Conservation (phyloP, 805 yeast genomes). For the Suhomyces kilbournensis region DNA sequence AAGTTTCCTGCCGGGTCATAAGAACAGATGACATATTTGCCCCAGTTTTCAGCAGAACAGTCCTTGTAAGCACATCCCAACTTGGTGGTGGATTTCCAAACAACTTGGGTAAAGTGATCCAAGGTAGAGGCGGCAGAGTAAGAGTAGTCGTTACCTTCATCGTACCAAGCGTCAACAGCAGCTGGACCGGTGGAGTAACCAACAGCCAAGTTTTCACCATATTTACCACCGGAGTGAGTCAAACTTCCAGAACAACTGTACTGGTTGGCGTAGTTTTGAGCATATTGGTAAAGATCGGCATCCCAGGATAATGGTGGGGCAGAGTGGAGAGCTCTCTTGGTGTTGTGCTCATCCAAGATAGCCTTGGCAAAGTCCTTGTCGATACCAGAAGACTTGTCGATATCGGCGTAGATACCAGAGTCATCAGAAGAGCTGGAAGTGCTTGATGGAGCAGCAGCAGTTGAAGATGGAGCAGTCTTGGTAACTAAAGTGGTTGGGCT, state of each 20-base stretch:
- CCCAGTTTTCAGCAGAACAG: slow-evolving; percentile 47
- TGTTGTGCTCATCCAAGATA: slow-evolving; percentile 62
- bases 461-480: slow-evolving; percentile 7
- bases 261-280: slow-evolving; percentile 41
- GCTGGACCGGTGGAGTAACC: slow-evolving; percentile 22
- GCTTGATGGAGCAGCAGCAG: slow-evolving; percentile 19
- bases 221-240: slow-evolving; percentile 36
- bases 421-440: slow-evolving; percentile 11
- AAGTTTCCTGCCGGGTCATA: slow-evolving; percentile 75
- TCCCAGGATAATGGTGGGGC: slow-evolving; percentile 58
- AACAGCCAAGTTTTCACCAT: slow-evolving; percentile 38
- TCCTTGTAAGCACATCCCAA: slow-evolving; percentile 72
- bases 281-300: slow-evolving; percentile 47
- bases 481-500: slow-evolving; percentile 11
- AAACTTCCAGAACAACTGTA: slow-evolving; percentile 24
- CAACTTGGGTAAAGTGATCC: slow-evolving; percentile 74
- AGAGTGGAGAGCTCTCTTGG: slow-evolving; percentile 50
- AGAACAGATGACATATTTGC: slow-evolving; percentile 68
- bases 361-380: slow-evolving; percentile 35
- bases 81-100: slow-evolving; percentile 62
- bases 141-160: slow-evolving; percentile 28
- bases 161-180: slow-evolving; percentile 41
- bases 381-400: slow-evolving; percentile 9
- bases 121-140: slow-evolving; percentile 33
- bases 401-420: slow-evolving; percentile 19